phyloP scores from a whole-genome alignment of 75 land plant genomes.

The Cunninghamia lanceolata region DNA sequence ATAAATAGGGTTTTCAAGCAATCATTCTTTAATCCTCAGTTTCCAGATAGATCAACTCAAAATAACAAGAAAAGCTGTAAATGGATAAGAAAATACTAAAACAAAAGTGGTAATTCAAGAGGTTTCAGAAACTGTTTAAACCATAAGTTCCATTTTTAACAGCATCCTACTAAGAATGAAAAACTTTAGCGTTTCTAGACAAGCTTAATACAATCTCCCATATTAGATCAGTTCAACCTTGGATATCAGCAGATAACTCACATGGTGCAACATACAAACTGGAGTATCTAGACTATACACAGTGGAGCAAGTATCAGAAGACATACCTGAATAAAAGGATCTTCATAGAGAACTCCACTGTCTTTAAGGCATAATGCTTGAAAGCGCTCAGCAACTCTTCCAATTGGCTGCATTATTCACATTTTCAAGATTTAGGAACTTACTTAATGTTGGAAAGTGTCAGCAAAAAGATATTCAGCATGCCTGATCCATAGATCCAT shows the following conservation, averaged over 20 bases:
- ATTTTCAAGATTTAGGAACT: background rate
- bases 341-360: conserved; percentile 97
- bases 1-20: background rate
- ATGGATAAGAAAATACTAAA: background rate
- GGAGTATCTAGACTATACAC: conserved; percentile 1
- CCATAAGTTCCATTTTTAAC: background rate
- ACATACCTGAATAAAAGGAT: conserved; percentile 89
- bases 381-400: conserved; percentile 79
- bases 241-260: background rate
- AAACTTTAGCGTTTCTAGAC: background rate
- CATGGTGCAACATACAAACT: background rate
- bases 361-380: conserved; percentile 77
- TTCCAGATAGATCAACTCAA: background rate
- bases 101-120: background rate
- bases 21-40: background rate
- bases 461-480: background rate
- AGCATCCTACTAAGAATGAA: background rate
- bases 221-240: background rate
- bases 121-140: background rate
- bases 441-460: background rate
- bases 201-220: background rate
- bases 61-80: background rate
- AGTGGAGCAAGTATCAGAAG: background rate
- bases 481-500: background rate
- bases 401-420: conserved; percentile 62